Evolutionary conservation across 1,284 basidiomycete species (phyloP), one percentile per base, ranked within the genome.

Genomic region (Ustilago lituana): DNA sequence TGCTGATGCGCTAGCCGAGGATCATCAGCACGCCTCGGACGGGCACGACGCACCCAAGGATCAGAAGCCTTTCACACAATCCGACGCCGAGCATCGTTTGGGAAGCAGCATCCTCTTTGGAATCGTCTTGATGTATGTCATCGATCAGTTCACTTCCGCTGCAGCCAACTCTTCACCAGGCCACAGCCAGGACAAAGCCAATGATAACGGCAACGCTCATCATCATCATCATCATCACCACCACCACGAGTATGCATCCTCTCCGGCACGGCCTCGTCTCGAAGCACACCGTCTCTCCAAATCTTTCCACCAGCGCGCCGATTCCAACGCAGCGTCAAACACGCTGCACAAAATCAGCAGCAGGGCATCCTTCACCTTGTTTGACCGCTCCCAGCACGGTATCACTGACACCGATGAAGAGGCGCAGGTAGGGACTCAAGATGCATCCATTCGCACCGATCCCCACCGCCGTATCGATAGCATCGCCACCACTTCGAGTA

Each of bases 101-200:
- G 79, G 74, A 33, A 50, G 52, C 22, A 66, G 71, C 60, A 66
- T 81, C 31, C 65, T 81, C 29, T 54, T 70, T 11, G 79, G 79
- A 12, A 77, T 79, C 41, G 48, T 81, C 14, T 67, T 81, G 45
- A 79, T 81, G 78, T 81, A 74, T 38, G 54, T 73, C 48, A 68
- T 68, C 35, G 71, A 73, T 31, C 60, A 67, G 38, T 44, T 61
- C 48, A 56, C 61, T 12, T 59, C 63, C 4, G 23, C 33, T n/a
- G 46, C 50, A n/a, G 36, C 19, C 19, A 40, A 24, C 35, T 36
- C 61, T 2, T 38, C 45, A 2, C 14, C 29, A 15, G 52, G 38
- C 12, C 38, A 53, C 22, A 12, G 17, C 14, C 35, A 33, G 22
- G 55, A 53, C 53, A 57, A 63, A 35, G 7, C 45, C 9, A 39